Percentiles rank a stretch among this genome's conserved stretches.
These are phyloP conservation scores for Lactarius quietus DNA, from an alignment of 768 basidiomycete genomes.

Conservation along the genomic window DNA sequence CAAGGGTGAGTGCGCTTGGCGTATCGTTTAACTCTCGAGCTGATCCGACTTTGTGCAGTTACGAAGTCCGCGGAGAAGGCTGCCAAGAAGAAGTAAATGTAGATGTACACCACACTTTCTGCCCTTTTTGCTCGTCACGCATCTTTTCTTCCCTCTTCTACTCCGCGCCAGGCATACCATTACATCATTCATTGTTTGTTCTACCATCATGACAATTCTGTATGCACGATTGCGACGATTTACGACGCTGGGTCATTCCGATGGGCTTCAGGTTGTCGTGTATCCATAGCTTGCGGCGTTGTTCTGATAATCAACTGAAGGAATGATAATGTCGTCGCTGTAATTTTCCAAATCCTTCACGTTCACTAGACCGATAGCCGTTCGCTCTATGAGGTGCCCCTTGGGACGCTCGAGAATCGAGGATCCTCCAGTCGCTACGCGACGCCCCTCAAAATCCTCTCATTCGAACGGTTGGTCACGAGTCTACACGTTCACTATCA, in stretches of 20 bases:
- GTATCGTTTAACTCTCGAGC: slow-evolving; percentile 10
- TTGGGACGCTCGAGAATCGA: too few relatives aligned
- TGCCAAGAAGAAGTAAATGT: slow-evolving; percentile 87
- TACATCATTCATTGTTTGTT: slow-evolving; percentile 34
- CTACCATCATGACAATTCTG: slow-evolving; percentile 33
- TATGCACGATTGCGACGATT: slow-evolving; percentile 35
- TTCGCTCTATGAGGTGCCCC: too few relatives aligned
- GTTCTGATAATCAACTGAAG: slow-evolving; percentile 31
- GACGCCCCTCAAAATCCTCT: too few relatives aligned
- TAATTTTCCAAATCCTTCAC: slow-evolving; percentile 26
- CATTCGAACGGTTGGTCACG: too few relatives aligned
- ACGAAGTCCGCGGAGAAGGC: slow-evolving; percentile 98
- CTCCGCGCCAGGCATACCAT: slow-evolving; percentile 31
- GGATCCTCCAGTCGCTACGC: too few relatives aligned
- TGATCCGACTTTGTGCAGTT: slow-evolving; percentile 42
- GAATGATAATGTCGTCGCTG: slow-evolving; percentile 33
- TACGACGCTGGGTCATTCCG: slow-evolving; percentile 30
- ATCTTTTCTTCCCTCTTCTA: slow-evolving; percentile 41
- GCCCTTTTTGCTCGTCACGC: slow-evolving; percentile 40
- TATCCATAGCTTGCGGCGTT: slow-evolving; percentile 30
- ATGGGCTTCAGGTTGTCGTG: slow-evolving; percentile 31
- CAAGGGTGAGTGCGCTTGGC: slow-evolving; percentile 55
- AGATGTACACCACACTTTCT: slow-evolving; percentile 55
- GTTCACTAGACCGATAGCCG: not conserved
- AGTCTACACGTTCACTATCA: too few relatives aligned